Evolutionary conservation across 2,329 filamentous ascomycete genomes (phyloP), one percentile per base, ranked within the genome.

Genomic region (Aotearoamyces nothofagi): DNA sequence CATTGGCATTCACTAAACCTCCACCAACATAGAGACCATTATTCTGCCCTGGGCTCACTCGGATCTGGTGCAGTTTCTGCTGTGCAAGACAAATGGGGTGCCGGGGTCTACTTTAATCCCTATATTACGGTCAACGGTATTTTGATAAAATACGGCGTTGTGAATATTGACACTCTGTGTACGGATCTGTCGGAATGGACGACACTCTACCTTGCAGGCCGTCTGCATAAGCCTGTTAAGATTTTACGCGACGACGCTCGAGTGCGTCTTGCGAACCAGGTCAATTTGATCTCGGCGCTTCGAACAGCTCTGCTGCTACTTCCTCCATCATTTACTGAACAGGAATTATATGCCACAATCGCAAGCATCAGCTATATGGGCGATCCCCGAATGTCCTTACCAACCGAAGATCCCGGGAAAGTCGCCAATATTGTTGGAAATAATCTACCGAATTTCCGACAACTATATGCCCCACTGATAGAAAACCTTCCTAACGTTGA

Each of bases 1-100:
- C 90, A 98, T 56, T 98, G 87, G 82, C 90, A 98, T 56, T 86
- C 79, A 17, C 63, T 98, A 35, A 98, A 98, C 46, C 62, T 98
- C 42, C 65, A 68, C 39, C 78, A 94, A 51, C 79, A 98, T 48
- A 78, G 81, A 5, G 68, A 92, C 44, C 90, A 98, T 54, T 98
- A 98, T 56, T 96, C 87, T 1, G 75, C 69, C 8, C 60, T 98
- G 12, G 81, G 80, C 2, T 77, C 73, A 9, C 56, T 94, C 12
- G 87, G 87, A 2, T 96, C 86, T 2, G 86, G 74, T 16, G 66
- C 81, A 4, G 81, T 96, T 11, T 84, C 82, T 9, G 66, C 73
- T 30, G 74, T 94, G 12, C 87, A 98, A 53, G 82, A 96, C 45
- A 68, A 63, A 38, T 81, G 79, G 59, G 90, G 90, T 23, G 90